Evolutionary conservation across 495 filamentous ascomycete genomes (phyloP), one percentile per base, ranked within the genome.

Genomic region (Hypoxylon subgilvum): DNA sequence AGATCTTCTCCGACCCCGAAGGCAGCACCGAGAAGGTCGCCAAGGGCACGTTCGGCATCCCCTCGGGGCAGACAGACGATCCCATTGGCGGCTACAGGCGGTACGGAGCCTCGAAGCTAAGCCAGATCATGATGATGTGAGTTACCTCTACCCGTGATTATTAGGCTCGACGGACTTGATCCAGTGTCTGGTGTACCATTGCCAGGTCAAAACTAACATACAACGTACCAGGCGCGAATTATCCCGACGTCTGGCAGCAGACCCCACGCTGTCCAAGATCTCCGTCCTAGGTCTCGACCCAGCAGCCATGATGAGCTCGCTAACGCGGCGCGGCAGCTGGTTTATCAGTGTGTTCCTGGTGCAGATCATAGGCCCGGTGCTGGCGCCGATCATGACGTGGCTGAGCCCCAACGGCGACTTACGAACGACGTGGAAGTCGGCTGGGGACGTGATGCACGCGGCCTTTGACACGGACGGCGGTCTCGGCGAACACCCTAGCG

Each of bases 361-460:
- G 23, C 27, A 43, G 4, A 6, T 64, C 25, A 31, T 66, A 0
- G 41, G 61, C 0, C 54, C 53, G 0, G 4, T 68, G 6, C 6
- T 69, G 2, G 47, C 61, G 19, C 52, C 60, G 2, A 1, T 72
- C 5, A 4, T 43, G 19, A 55, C 61, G n/a, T 63, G 49, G 41
- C 25, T 72, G 0, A 53, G 21, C 34, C 63, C 72, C 14, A 67
- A 65, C 35, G 69, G 70, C 25, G 12, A 54, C 12, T 30, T 77
- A 28, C 69, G 77, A n/a, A 69, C 78, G 22, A 62, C 73, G 19
- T 72, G 70, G 54, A 76, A 75, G 61, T 78, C 76, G 19, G 76
- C 74, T 8, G 67, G 55, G 6, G 76, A 79, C 35, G 65, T 77
- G 25, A 25, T 77, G 38, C 61, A 62, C 13, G 78, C 70, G 0